phyloP scores from a whole-genome alignment of 1,284 basidiomycete species.

The Leccinum subrobustum region DNA sequence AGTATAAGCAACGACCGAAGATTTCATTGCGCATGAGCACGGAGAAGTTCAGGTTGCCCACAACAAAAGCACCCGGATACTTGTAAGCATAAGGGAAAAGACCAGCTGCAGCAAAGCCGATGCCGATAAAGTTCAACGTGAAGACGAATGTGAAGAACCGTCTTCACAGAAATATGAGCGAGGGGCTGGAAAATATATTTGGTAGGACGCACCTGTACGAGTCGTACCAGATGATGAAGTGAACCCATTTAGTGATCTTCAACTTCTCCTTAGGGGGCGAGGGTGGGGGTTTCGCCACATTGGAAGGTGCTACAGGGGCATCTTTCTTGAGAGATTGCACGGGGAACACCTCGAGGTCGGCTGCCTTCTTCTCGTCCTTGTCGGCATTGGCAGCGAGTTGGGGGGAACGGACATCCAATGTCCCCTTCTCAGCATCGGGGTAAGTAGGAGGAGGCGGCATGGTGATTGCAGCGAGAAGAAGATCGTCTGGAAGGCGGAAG shows the following conservation, averaged over 20 bases:
- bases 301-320: slow-evolving; percentile 31
- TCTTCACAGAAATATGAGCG: slow-evolving; percentile 34
- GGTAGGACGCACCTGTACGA: slow-evolving; percentile 52
- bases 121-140: slow-evolving; percentile 56
- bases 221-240: slow-evolving; percentile 67
- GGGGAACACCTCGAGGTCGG: slow-evolving; percentile 31
- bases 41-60: slow-evolving; percentile 52
- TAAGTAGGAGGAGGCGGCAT: slow-evolving; percentile 42
- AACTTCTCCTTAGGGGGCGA: slow-evolving; percentile 36
- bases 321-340: slow-evolving; percentile 42
- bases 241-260: slow-evolving; percentile 55
- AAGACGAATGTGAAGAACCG: slow-evolving; percentile 66
- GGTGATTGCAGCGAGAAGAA: slow-evolving; percentile 15
- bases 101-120: slow-evolving; percentile 61
- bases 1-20: slow-evolving; percentile 53
- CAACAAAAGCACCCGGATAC: slow-evolving; percentile 60
- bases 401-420: slow-evolving; percentile 18
- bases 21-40: slow-evolving; percentile 58
- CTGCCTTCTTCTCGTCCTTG: slow-evolving; percentile 40
- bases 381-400: slow-evolving; percentile 22
- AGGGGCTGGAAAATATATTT: not conserved
- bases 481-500: slow-evolving; percentile 17
- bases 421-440: slow-evolving; percentile 60
- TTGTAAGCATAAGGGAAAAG: slow-evolving; percentile 60
- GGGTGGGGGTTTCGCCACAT: slow-evolving; percentile 24